Conservation (phyloP, 2,329 filamentous ascomycete genomes). For the Cladophialophora yegresii region DNA sequence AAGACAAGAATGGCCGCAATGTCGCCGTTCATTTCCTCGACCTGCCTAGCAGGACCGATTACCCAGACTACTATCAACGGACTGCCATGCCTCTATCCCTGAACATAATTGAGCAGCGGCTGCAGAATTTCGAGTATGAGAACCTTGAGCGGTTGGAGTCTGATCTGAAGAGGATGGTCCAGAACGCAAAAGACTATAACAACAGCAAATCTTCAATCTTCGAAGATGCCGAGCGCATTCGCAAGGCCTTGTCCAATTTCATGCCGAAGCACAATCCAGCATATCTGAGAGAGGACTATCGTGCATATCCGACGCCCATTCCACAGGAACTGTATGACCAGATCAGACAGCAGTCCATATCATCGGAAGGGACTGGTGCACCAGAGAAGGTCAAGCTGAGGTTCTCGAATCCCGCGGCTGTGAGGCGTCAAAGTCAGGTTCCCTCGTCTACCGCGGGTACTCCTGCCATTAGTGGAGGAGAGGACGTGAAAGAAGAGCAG, state of each 20-base stretch:
- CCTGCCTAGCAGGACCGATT: constrained; percentile 59
- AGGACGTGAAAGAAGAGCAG: constrained; percentile 28
- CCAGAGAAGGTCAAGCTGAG: constrained; percentile 33
- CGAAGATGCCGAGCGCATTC: constrained; percentile 81
- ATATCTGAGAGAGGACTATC: constrained; percentile 69
- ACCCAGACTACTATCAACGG: constrained; percentile 72
- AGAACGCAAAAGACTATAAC: constrained; percentile 84
- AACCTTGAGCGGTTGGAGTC: constrained; percentile 75
- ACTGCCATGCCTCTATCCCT: constrained; percentile 79
- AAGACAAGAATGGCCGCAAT: constrained; percentile 77
- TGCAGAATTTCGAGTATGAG: constrained; percentile 68
- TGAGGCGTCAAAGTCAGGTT: constrained; percentile 29
- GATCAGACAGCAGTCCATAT: constrained; percentile 23
- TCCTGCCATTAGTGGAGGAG: constrained; percentile 7
- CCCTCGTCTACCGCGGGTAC: constrained; percentile 23
- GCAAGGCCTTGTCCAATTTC: constrained; percentile 82
- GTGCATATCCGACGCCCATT: constrained; percentile 71
- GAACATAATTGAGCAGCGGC: constrained; percentile 71
- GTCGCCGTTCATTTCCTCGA: constrained; percentile 75
- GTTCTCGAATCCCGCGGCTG: constrained; percentile 19
- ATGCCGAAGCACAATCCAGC: constrained; percentile 87
- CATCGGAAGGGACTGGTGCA: constrained; percentile 21
- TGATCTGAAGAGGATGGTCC: constrained; percentile 83
- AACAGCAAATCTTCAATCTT: constrained; percentile 70
- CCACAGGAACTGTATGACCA: constrained; percentile 54